Base-by-base conservation (phyloP, 177 flowering plant genomes). In the Vitis hybrid region DNA sequence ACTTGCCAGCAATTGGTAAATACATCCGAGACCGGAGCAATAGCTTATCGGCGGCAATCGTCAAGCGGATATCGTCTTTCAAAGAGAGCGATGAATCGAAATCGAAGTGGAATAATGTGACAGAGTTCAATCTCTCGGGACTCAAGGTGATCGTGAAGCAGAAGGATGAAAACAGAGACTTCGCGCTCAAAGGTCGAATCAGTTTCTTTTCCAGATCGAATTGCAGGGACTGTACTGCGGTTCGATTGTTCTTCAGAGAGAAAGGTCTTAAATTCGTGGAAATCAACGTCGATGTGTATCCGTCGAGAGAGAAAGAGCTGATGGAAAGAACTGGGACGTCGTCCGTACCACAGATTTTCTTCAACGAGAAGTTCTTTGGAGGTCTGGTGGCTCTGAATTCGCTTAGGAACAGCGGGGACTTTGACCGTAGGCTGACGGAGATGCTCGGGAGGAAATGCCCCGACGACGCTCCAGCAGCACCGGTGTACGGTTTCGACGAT, bases 131-230 rank as follows among this genome's bases (percentile, higher is more conserved):
- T 62, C 83, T 95, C 51, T 79, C 90, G 0, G 98, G 97, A 2
- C 51, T 90, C 10, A 89, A 89, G 73, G 99, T 93, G 56, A 75
- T 84, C 4, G 97, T 93, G 51, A 83, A 79, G 67, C 69, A 88
- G 67, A 17, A 68, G 19, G 70, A 73, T 17, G 75, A 68, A 13
- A 70, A 72, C 26, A 34, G 26, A 10, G 78, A 78, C 5, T 54
- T 67, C 8, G 21, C 70, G 11, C 66, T 88, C 23, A 88, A 79
- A 67, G 99, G 99, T 1, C 78, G 90, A 18, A 75, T 93, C 55
- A 88, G 84, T 78, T 93, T 95, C 82, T 95, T 90, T 75, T 89
- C 99, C 11, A 78, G 94, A 64, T 93, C 99, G 5, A 90, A 89
- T 23, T 91, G 98, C 80, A 72, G 98, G 51, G 98, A 95, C 48